Conservation (phyloP, 2,329 filamentous ascomycete species). For the Claviceps lovelessii region DNA sequence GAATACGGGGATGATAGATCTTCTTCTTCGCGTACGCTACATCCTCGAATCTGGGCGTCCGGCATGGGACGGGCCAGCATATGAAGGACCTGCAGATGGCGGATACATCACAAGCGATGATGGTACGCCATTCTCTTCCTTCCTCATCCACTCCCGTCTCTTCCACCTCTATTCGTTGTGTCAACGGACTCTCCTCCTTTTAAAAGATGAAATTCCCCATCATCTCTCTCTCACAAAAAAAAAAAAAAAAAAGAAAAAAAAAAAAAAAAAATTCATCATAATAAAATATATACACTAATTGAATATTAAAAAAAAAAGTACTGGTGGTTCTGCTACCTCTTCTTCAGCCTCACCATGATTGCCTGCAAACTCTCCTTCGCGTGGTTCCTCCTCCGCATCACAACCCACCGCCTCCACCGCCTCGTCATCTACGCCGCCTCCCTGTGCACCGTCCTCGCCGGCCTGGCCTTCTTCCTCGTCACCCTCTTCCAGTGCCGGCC, state of each 20-base stretch:
- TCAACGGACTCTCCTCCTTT: too few relatives aligned
- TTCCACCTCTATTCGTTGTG: too few relatives aligned
- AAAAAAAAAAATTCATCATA: too few relatives aligned
- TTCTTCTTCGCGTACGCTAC: constrained; percentile 24
- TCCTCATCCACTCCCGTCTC: too few relatives aligned
- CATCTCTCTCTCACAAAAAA: too few relatives aligned
- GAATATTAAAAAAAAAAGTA: constrained; percentile 10
- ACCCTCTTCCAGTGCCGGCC: constrained; percentile 26
- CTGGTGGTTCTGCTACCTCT: constrained; percentile 26
- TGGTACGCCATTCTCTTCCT: constrained; percentile 11
- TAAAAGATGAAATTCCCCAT: background rate
- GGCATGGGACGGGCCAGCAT: constrained; percentile 27
- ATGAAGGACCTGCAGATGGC: constrained; percentile 15
- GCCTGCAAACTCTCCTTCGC: constrained; percentile 28
- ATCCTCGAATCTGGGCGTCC: constrained; percentile 17
- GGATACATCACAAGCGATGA: constrained; percentile 18
- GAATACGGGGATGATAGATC: constrained; percentile 9
- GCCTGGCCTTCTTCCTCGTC: constrained; percentile 27
- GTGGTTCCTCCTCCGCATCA: constrained; percentile 28
- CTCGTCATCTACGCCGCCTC: constrained; percentile 24
- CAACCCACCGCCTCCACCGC: constrained; percentile 18
- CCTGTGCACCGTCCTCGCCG: constrained; percentile 21
- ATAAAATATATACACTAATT: too few relatives aligned
- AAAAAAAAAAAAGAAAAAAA: too few relatives aligned
- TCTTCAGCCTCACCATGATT: constrained; percentile 23